Evolutionary conservation across 306 rosid species (phyloP).

Genomic region (Acacia melanoxylon): DNA sequence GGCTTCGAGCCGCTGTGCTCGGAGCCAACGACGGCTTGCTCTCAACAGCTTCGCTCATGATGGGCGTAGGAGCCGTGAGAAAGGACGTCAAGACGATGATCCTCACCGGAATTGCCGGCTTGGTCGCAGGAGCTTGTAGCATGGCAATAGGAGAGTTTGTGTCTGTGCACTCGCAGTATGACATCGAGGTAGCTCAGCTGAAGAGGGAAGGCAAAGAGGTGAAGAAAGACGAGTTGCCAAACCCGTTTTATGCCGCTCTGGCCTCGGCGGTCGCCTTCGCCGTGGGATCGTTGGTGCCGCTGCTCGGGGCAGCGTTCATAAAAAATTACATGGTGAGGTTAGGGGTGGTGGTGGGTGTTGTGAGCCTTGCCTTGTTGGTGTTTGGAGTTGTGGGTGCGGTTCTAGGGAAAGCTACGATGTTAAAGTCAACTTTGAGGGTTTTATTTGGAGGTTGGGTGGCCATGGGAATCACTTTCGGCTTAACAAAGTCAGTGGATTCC

Average conservation of each 20-base stretch:
- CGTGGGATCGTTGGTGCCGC: slow-evolving; percentile 35
- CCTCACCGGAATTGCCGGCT: slow-evolving; percentile 41
- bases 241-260: slow-evolving; percentile 29
- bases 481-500: slow-evolving; percentile 38
- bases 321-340: slow-evolving; percentile 40
- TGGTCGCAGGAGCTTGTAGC: slow-evolving; percentile 44
- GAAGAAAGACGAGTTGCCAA: slow-evolving; percentile 31
- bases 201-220: slow-evolving; percentile 15
- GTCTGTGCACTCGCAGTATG: slow-evolving; percentile 46
- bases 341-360: slow-evolving; percentile 39
- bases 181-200: slow-evolving; percentile 40
- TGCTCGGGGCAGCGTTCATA: slow-evolving; percentile 38
- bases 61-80: slow-evolving; percentile 47
- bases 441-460: slow-evolving; percentile 49
- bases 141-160: slow-evolving; percentile 54
- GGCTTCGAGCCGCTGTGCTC: slow-evolving; percentile 45
- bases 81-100: slow-evolving; percentile 42
- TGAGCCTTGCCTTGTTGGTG: slow-evolving; percentile 41
- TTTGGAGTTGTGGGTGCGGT: slow-evolving; percentile 40
- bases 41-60: slow-evolving; percentile 45
- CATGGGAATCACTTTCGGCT: slow-evolving; percentile 45
- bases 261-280: slow-evolving; percentile 41
- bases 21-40: slow-evolving; percentile 52
- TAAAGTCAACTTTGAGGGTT: slow-evolving; percentile 43
- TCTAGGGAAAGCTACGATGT: slow-evolving; percentile 43